Percentiles rank a stretch among this genome's conserved stretches.
phyloP scores from a whole-genome alignment of 352 stramenopile species.

The Blastocystis sp. region DNA sequence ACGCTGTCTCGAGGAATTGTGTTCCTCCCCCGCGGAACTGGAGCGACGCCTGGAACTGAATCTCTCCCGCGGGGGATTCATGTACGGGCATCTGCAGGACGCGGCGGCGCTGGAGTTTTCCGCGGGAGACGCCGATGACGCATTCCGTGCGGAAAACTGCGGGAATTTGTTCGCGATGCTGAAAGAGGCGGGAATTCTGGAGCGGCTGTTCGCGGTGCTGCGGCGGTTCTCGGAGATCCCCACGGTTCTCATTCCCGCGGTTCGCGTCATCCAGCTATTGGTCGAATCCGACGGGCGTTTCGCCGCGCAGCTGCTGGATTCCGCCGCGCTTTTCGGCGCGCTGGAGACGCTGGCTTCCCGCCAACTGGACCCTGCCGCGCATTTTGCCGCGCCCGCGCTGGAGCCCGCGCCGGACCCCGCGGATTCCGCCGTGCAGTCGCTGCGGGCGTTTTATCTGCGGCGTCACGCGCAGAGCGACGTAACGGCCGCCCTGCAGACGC shows the following conservation, averaged over 20 bases:
- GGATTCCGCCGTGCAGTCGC: background rate
- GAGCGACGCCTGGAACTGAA: background rate
- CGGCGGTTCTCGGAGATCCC: background rate
- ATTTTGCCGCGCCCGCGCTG: no score
- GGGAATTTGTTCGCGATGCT: conserved; percentile 42
- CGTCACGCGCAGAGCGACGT: background rate
- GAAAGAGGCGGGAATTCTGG: background rate
- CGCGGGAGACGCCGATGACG: background rate
- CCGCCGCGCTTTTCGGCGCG: background rate
- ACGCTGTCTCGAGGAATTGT: conserved; percentile 22
- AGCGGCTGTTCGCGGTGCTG: background rate
- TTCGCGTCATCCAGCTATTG: background rate
- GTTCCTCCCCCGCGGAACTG: background rate
- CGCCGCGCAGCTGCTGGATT: background rate
- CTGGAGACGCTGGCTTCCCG: background rate
- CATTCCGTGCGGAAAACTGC: conserved; percentile 1
- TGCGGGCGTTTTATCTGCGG: background rate
- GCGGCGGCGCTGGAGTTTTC: background rate
- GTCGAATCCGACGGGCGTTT: conserved; percentile 35
- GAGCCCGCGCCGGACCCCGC: background rate
- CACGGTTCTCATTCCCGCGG: background rate
- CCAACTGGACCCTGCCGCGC: background rate
- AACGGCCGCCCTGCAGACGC: background rate
- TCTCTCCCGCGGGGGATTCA: background rate
- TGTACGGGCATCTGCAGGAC: conserved; percentile 26